Conservation (phyloP, 345 rosid genomes). For the Eucalyptus cloeziana region DNA sequence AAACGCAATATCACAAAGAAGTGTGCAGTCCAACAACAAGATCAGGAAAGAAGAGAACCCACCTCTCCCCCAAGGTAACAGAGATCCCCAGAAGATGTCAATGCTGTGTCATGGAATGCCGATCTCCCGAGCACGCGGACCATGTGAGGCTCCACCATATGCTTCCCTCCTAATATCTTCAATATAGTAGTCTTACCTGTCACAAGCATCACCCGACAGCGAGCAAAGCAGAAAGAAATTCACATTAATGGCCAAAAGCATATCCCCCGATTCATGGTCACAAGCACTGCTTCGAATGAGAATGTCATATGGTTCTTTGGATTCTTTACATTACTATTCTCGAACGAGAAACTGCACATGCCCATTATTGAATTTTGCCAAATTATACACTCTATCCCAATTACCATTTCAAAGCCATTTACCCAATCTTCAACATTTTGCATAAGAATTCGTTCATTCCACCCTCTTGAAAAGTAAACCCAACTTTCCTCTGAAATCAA, state of each 20-base stretch:
- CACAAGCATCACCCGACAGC: not conserved
- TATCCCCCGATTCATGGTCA: not conserved
- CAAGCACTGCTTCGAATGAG: not conserved
- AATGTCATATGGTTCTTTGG: not conserved
- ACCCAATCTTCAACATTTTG: not conserved
- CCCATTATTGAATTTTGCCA: not conserved
- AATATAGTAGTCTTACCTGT: constrained; percentile 84
- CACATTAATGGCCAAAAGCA: not conserved
- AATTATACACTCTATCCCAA: not conserved
- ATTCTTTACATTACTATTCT: not conserved
- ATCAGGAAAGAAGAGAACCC: not conserved
- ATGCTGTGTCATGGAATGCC: constrained; percentile 82
- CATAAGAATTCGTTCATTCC: not conserved
- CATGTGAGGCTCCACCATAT: constrained; percentile 94
- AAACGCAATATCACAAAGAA: not conserved
- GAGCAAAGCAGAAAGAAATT: not conserved
- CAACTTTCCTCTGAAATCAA: not conserved
- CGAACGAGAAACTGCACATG: not conserved
- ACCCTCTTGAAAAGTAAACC: not conserved
- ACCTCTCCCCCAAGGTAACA: constrained; percentile 98
- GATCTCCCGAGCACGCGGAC: constrained; percentile 80
- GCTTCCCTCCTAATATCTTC: constrained; percentile 95
- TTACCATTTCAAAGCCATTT: not conserved
- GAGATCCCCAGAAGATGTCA: constrained; percentile 86
- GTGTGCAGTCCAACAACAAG: not conserved